Percentiles rank a stretch among this genome's conserved stretches.
Conservation (phyloP, 2,329 filamentous ascomycete genomes). For the Fusarium sp. region DNA sequence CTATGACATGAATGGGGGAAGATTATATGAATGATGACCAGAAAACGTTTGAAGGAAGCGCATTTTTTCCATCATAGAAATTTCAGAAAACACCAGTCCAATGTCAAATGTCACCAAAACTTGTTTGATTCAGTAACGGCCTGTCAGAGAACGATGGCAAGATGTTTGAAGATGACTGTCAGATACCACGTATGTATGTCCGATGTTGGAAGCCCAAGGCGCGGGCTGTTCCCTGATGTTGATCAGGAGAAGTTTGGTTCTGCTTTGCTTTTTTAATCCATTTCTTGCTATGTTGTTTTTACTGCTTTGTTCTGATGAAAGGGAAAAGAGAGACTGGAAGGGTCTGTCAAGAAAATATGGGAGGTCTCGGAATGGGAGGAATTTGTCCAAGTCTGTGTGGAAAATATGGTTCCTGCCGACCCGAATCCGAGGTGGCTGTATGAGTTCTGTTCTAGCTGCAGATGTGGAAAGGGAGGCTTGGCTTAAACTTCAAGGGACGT, state of each 20-base stretch:
- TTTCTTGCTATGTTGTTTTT: slow-evolving; percentile 27
- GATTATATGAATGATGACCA: slow-evolving; percentile 38
- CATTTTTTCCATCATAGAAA: slow-evolving; percentile 41
- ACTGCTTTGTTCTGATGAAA: slow-evolving; percentile 3
- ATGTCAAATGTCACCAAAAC: slow-evolving; percentile 35
- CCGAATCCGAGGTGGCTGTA: slow-evolving; percentile 12
- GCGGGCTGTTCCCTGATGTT: slow-evolving; percentile 6
- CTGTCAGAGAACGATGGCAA: slow-evolving; percentile 24
- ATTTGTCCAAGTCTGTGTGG: slow-evolving; percentile 4
- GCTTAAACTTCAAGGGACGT: neutral
- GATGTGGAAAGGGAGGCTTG: slow-evolving; percentile 13
- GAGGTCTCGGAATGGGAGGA: neutral
- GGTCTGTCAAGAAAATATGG: slow-evolving; percentile 14
- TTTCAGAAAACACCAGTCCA: slow-evolving; percentile 37
- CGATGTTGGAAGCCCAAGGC: slow-evolving; percentile 12
- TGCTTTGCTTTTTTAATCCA: slow-evolving; percentile 17
- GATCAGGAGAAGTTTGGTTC: slow-evolving; percentile 15
- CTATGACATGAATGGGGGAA: slow-evolving; percentile 10
- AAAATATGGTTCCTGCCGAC: neutral
- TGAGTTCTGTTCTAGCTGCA: slow-evolving; percentile 5
- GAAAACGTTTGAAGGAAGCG: slow-evolving; percentile 41
- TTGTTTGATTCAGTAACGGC: slow-evolving; percentile 42
- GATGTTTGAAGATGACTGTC: slow-evolving; percentile 43
- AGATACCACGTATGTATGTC: slow-evolving; percentile 49
- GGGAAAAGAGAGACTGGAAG: neutral